A percentile compares a stretch with the other conserved stretches of the same genome.
phyloP scores from a whole-genome alignment of 495 filamentous ascomycete genomes.

The Penicillium verhagenii region DNA sequence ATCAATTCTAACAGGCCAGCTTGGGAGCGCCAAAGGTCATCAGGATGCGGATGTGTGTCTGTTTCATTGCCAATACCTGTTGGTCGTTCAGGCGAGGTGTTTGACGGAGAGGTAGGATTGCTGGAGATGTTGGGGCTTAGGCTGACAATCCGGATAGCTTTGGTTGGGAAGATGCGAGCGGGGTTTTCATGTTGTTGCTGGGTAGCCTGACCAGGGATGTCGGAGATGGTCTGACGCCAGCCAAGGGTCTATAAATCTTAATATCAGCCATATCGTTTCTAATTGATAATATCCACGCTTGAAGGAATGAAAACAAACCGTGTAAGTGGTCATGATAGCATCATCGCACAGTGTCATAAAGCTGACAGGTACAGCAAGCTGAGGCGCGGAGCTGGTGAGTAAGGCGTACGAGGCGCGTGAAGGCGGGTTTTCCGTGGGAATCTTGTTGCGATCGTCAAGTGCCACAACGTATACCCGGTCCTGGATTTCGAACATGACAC shows the following conservation, averaged over 20 bases:
- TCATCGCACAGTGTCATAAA: conserved; percentile 42
- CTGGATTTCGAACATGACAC: conserved; percentile 44
- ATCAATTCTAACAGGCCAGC: conserved; percentile 30
- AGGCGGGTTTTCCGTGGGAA: conserved; percentile 28
- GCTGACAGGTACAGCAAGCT: conserved; percentile 38
- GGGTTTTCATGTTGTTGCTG: conserved; percentile 17
- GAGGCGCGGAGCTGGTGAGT: conserved; percentile 34
- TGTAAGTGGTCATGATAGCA: conserved; percentile 41
- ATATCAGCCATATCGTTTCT: conserved; percentile 10
- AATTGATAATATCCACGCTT: not conserved
- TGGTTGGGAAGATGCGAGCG: conserved; percentile 39
- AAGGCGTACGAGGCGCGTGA: conserved; percentile 35
- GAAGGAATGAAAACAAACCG: conserved; percentile 23
- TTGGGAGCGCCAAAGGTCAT: conserved; percentile 22
- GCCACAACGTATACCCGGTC: conserved; percentile 37
- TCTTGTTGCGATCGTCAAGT: conserved; percentile 30
- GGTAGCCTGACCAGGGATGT: conserved; percentile 15
- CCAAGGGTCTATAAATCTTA: conserved; percentile 31
- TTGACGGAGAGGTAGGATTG: conserved; percentile 1
- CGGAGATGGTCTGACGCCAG: conserved; percentile 25
- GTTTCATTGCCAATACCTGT: not conserved
- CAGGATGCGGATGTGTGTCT: conserved; percentile 8
- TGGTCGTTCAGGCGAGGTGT: not conserved
- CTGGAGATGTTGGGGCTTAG: conserved; percentile 26
- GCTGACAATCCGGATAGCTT: conserved; percentile 37